A percentile compares a stretch with the other conserved stretches of the same genome.
phyloP scores from a whole-genome alignment of 257 asterid species.

The Fraxinus americana region DNA sequence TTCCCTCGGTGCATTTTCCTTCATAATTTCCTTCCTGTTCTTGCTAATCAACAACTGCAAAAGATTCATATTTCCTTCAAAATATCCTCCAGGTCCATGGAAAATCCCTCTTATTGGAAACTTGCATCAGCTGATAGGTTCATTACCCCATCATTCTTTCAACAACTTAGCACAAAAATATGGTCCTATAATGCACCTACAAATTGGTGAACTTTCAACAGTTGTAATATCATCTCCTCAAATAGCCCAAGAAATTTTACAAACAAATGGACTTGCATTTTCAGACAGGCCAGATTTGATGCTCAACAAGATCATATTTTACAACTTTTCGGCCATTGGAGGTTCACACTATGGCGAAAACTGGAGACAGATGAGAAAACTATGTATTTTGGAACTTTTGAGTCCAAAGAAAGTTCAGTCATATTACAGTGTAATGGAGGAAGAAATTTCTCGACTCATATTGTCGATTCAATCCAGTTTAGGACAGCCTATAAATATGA shows the following conservation, averaged over 20 bases:
- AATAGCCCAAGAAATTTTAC: slow-evolving; percentile 23
- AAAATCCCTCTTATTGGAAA: slow-evolving; percentile 24
- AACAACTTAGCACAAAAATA: slow-evolving; percentile 20
- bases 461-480: slow-evolving; percentile 1
- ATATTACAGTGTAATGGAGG: slow-evolving; percentile 6
- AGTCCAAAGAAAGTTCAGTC: slow-evolving; percentile 11
- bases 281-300: slow-evolving; percentile 13
- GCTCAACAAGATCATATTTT: background rate
- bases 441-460: slow-evolving; percentile 5
- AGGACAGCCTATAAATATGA: slow-evolving; percentile 2
- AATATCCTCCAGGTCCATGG: slow-evolving; percentile 21
- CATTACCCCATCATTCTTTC: slow-evolving; percentile 15
- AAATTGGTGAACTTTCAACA: slow-evolving; percentile 19
- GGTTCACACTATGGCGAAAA: slow-evolving; percentile 27
- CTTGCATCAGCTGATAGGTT: slow-evolving; percentile 8
- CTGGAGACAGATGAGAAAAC: slow-evolving; percentile 31
- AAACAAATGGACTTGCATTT: slow-evolving; percentile 22
- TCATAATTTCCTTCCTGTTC: background rate
- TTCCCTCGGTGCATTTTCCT: background rate
- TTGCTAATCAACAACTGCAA: background rate
- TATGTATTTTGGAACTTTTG: slow-evolving; percentile 25
- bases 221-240: slow-evolving; percentile 23
- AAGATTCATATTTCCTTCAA: background rate
- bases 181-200: slow-evolving; percentile 32
- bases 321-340: slow-evolving; percentile 23